Conservation (phyloP, 148 eudicot species). For the Diospyros kaki region DNA sequence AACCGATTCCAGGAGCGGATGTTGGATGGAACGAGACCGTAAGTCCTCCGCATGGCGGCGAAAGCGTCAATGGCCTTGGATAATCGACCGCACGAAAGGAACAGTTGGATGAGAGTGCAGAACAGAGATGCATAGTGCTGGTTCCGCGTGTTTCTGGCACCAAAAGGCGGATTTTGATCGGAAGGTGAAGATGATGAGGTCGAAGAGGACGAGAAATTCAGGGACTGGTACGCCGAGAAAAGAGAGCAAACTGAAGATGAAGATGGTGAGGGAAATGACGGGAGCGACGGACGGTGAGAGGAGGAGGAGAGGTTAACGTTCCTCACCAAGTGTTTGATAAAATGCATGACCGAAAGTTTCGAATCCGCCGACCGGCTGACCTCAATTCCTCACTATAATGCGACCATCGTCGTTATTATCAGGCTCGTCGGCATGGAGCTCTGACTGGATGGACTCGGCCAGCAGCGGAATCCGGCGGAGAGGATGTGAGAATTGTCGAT, state of each 20-base stretch:
- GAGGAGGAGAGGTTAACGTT: background rate
- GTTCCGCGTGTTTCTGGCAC: background rate
- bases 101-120: constrained; percentile 36
- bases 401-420: too few species aligned
- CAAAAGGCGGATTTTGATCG: background rate
- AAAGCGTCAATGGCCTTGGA: constrained; percentile 31
- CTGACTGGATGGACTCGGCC: too few species aligned
- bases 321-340: constrained; percentile 18
- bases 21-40: constrained; percentile 19
- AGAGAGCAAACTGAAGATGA: background rate
- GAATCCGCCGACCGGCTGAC: background rate
- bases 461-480: too few species aligned
- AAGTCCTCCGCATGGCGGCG: constrained; percentile 23
- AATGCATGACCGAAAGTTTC: constrained; percentile 12
- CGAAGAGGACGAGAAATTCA: constrained; percentile 5
- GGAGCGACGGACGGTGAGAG: background rate
- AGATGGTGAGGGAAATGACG: background rate
- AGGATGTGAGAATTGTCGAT: too few species aligned
- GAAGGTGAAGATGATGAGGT: background rate
- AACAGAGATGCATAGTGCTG: constrained; percentile 27
- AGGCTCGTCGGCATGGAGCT: too few species aligned
- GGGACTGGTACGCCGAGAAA: background rate
- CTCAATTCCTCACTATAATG: background rate
- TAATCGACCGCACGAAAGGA: constrained; percentile 28
- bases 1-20: constrained; percentile 28